Conservation (phyloP, 495 filamentous ascomycete species). For the Penicillium roqueforti region DNA sequence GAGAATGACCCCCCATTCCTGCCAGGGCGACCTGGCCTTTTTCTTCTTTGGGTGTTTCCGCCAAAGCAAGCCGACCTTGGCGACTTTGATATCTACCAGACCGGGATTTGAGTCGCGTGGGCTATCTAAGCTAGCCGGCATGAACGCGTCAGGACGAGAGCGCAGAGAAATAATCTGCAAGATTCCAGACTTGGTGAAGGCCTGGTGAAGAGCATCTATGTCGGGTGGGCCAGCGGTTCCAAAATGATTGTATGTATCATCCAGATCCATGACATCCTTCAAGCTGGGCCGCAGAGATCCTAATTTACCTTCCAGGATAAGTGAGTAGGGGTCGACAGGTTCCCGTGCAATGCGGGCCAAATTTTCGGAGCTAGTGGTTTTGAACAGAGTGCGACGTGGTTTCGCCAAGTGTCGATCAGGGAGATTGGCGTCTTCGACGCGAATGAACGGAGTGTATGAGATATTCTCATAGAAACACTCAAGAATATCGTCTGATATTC, state of each 20-base stretch:
- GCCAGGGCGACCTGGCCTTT: conserved; percentile 92
- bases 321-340: conserved; percentile 88
- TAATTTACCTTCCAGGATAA: conserved; percentile 85
- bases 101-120: conserved; percentile 85
- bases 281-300: conserved; percentile 77
- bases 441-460: conserved; percentile 94
- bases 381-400: conserved; percentile 71
- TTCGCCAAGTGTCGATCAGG: conserved; percentile 70
- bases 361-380: conserved; percentile 61
- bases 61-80: conserved; percentile 94
- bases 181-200: conserved; percentile 84
- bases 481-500: conserved; percentile 85
- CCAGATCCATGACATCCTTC: conserved; percentile 85
- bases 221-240: conserved; percentile 72
- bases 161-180: conserved; percentile 91
- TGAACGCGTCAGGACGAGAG: conserved; percentile 92
- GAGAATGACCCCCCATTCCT: conserved; percentile 95
- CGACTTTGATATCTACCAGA: conserved; percentile 94
- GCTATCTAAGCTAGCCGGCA: conserved; percentile 78
- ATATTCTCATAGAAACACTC: conserved; percentile 99
- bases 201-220: conserved; percentile 71
- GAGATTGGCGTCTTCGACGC: conserved; percentile 88
- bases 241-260: conserved; percentile 86
- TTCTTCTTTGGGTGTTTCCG: conserved; percentile 94
- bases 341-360: conserved; percentile 65